These are phyloP conservation scores for Claviceps sp. DNA, from an alignment of 2,329 filamentous ascomycete genomes.

Conservation along the genomic window DNA sequence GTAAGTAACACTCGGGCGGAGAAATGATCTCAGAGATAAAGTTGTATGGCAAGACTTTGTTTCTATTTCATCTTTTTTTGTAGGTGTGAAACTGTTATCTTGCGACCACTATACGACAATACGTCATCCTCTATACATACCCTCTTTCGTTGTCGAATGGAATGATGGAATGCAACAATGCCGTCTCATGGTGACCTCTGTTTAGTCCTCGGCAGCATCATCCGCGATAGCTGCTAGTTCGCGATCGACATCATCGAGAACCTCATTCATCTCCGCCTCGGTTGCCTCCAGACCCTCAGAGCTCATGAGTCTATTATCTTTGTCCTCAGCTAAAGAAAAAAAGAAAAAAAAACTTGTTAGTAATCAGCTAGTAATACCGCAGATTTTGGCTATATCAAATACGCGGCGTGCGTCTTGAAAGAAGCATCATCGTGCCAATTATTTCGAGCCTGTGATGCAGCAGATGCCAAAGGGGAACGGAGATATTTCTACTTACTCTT, in stretches of 20 bases:
- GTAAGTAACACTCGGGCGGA: too few species aligned
- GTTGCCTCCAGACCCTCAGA: constrained; percentile 52
- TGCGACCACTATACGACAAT: too few species aligned
- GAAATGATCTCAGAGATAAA: too few species aligned
- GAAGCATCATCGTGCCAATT: not conserved
- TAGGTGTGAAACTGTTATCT: too few species aligned
- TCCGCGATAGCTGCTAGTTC: constrained; percentile 17
- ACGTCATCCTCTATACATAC: too few species aligned
- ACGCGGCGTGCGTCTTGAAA: not conserved
- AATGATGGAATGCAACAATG: too few species aligned
- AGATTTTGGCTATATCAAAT: not conserved
- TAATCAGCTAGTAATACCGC: not conserved
- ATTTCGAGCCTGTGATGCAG: not conserved
- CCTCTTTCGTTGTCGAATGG: too few species aligned
- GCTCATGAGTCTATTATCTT: constrained; percentile 54
- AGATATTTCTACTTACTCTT: constrained; percentile 34
- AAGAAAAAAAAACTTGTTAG: not conserved
- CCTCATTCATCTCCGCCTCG: constrained; percentile 46
- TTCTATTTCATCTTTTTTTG: too few species aligned
- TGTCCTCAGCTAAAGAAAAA: constrained; percentile 44
- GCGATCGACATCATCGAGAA: constrained; percentile 29
- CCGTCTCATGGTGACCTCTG: not conserved
- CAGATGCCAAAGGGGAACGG: not conserved
- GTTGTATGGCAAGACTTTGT: too few species aligned
- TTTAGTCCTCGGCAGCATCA: constrained; percentile 8